Evolutionary conservation across 441 rosid species (phyloP).

Genomic region (Bocquillonia castaneifolia): DNA sequence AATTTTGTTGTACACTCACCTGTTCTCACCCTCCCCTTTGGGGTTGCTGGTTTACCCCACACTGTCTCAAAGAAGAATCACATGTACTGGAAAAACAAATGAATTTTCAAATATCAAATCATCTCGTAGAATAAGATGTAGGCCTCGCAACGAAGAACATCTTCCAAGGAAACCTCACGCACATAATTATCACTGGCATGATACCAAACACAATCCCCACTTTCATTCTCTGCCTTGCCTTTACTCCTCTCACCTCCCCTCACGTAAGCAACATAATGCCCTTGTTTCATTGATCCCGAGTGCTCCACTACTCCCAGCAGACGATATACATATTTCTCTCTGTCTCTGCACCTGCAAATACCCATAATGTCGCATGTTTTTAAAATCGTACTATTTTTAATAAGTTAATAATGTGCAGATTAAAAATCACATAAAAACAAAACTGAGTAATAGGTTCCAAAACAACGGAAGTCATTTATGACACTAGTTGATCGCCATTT

Average conservation of each 20-base stretch:
- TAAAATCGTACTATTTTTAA: background rate
- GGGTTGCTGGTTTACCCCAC: slow-evolving; percentile 17
- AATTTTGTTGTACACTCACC: slow-evolving; percentile 39
- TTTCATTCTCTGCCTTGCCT: slow-evolving; percentile 28
- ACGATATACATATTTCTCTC: slow-evolving; percentile 42
- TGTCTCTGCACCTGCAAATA: slow-evolving; percentile 35
- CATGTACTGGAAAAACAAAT: slow-evolving; percentile 14
- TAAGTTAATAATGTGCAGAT: background rate
- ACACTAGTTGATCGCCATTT: background rate
- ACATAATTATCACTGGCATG: slow-evolving; percentile 60
- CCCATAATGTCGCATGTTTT: background rate
- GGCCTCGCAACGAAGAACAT: slow-evolving; percentile 78
- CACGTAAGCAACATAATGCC: slow-evolving; percentile 66
- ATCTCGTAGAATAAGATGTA: slow-evolving; percentile 83
- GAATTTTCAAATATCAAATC: slow-evolving; percentile 27
- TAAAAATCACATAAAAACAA: too few relatives aligned
- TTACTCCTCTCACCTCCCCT: slow-evolving; percentile 36
- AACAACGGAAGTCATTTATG: too few relatives aligned
- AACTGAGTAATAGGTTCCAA: too few relatives aligned
- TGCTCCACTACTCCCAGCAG: slow-evolving; percentile 87
- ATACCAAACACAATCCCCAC: slow-evolving; percentile 49
- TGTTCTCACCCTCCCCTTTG: slow-evolving; percentile 22
- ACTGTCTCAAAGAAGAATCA: slow-evolving; percentile 18
- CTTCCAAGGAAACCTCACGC: slow-evolving; percentile 60
- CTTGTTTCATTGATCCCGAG: slow-evolving; percentile 83